Evolutionary conservation across 2,329 filamentous ascomycete genomes (phyloP), one percentile per base, ranked within the genome.

Genomic region (Penicillium sp.): DNA sequence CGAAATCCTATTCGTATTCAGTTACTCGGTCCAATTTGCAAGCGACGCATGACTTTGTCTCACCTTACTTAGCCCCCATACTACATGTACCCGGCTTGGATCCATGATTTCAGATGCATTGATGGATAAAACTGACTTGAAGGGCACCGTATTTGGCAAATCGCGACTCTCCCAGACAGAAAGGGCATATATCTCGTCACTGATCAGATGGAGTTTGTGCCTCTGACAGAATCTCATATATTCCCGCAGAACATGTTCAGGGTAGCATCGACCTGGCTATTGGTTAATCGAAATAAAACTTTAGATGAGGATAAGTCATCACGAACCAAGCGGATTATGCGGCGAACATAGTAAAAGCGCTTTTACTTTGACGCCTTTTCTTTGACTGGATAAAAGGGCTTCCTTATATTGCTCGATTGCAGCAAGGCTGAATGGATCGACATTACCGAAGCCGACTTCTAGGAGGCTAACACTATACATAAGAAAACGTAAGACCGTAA

Each of bases 321-420:
- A 37, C 31, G 10, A 50, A 48, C 79, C 79, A 3, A 82, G 68
- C 0, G 79, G 79, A 56, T 81, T 81, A 52, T 81, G 77, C 2
- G 79, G 79, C 28, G 79, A 72, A 53, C 77, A 77, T 7, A 83
- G 66, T 40, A 83, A 70, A 18, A 83, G 56, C 0, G 72, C 79
- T 14, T 72, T 71, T 16, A 81, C 69, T 19, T 64, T 69, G 10
- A 69, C 60, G 1, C 78, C 79, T 13, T 62, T 51, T 5, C 66
- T 58, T 7, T 64, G 61, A 28, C 72, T 70, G 3, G 68, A 64
- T n/a, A 73, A 62, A 5, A 77, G 55, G 3, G 69, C 71, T 8
- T 68, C 58, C 55, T 81, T 78, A 60, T 81, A 81, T 19, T 63
- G 63, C 6, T 61, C 37, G 1, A 79, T 75, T 18, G 72, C 75